These are phyloP conservation scores for Phytophthora citricola DNA, from an alignment of 352 stramenopile species.

Conservation along the genomic window DNA sequence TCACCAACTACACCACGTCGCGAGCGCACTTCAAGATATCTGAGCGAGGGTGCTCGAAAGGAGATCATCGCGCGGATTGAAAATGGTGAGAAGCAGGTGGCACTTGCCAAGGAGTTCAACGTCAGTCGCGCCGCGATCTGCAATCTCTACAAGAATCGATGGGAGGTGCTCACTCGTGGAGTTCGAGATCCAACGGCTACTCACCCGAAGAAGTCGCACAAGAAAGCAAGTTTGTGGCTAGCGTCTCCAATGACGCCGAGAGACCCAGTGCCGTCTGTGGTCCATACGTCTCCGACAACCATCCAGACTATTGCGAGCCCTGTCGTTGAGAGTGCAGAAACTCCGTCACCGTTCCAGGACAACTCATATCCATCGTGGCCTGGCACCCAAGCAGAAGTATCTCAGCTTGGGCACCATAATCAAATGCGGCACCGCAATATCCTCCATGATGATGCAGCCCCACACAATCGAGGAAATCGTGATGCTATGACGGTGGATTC, in stretches of 20 bases:
- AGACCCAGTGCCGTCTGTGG: too few species aligned
- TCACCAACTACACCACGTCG: constrained; percentile 9
- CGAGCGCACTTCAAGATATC: neutral
- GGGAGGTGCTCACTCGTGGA: constrained; percentile 1
- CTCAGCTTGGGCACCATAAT: neutral
- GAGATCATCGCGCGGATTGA: neutral
- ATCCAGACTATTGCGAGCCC: neutral
- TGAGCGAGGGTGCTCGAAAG: neutral
- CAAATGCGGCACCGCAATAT: neutral
- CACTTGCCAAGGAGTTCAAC: neutral
- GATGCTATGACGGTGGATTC: neutral
- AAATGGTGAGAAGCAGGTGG: neutral
- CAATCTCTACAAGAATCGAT: constrained; percentile 2
- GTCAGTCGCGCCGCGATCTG: neutral
- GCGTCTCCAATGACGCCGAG: too few species aligned
- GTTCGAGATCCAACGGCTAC: neutral
- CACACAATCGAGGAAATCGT: neutral
- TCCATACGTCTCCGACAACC: neutral
- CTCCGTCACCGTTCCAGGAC: too few species aligned
- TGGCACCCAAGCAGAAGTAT: neutral
- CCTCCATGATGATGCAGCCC: neutral
- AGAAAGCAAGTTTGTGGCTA: neutral
- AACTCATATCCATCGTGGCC: too few species aligned
- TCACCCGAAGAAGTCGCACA: neutral
- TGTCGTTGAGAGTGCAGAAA: too few species aligned